Base-by-base conservation (phyloP, 1,284 basidiomycete genomes). In the Puccinia polysora region DNA sequence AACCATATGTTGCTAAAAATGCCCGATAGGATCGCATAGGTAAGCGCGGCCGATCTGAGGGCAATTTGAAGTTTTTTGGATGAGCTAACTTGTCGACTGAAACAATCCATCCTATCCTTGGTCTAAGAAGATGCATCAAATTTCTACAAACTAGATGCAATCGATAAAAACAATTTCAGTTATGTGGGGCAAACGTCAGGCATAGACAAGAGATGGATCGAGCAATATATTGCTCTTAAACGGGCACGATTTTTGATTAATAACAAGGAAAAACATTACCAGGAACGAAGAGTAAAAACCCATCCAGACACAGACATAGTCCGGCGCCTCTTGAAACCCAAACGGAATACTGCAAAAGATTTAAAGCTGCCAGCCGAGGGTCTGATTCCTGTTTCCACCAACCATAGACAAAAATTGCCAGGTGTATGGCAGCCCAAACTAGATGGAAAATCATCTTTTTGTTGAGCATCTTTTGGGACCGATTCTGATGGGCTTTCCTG, bases 381-480 rank as follows among this genome's bases (percentile, higher is more conserved):
- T 68, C 65, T 25, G 52, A 14, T 20, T 52, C 52, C 28, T 68
- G 65, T 30, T 55, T 55, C 65, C 65, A 68, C 65, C 65, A 68
- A 30, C 65, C 65, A 40, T 56, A 68, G 52, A 23, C 38, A 23
- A 68, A 68, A 18, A 55, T 45, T 25, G 50, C n/a, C 23, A 52
- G 12, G 23, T 56, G 52, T n/a, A 53, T n/a, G 6, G 25, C 12
- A 5, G 18, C 49, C 65, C 65, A 67, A n/a, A 67, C 25, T 18
- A 67, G 23, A 7, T 56, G 36, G 45, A 67, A 67, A 18, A 28
- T 36, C 10, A 30, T 30, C 40, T 55, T 49, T 28, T 52, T 49
- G 38, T 23, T 67, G n/a, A 67, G 20, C 38, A 56, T 56, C 14
- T 28, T 45, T 25, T 28, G 20, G 23, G n/a, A n/a, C n/a, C n/a